These are phyloP conservation scores for Ramicandelaber brevisporus DNA, from an alignment of 192 early-diverging fungal species.

Conservation along the genomic window DNA sequence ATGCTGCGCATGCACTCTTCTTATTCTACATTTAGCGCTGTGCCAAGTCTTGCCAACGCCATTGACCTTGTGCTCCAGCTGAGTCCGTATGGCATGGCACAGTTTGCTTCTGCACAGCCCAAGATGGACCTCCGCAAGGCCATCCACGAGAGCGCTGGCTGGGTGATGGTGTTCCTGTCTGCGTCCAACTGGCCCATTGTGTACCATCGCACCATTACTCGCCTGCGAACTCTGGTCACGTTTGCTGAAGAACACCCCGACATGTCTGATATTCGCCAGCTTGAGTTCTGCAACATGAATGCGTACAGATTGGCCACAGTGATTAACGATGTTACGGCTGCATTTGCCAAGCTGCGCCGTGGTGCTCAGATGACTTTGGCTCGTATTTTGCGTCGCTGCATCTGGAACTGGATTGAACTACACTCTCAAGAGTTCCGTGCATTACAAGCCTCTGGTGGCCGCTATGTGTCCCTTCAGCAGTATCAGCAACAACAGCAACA, in stretches of 20 bases:
- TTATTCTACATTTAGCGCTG: too few relatives aligned
- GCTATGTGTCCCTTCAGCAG: conserved; percentile 23
- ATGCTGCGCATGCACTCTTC: too few relatives aligned
- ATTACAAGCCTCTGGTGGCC: conserved; percentile 12
- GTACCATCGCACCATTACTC: conserved; percentile 38
- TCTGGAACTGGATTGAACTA: conserved; percentile 74
- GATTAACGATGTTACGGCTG: conserved; percentile 18
- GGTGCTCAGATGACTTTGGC: conserved; percentile 50
- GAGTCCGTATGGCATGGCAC: too few relatives aligned
- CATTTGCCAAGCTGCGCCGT: conserved; percentile 26
- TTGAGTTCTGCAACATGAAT: conserved; percentile 70
- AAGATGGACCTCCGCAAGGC: conserved; percentile 17
- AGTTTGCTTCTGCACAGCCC: too few relatives aligned
- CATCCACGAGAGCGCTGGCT: conserved; percentile 58
- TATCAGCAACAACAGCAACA: conserved; percentile 5
- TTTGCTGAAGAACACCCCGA: conserved; percentile 40
- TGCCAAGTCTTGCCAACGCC: too few relatives aligned
- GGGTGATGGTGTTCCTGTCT: conserved; percentile 64
- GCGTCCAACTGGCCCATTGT: conserved; percentile 74
- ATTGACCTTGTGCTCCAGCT: too few relatives aligned
- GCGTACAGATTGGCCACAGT: conserved; percentile 37
- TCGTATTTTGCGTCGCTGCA: conserved; percentile 44
- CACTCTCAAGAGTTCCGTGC: conserved; percentile 6
- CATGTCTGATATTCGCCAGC: conserved; percentile 55
- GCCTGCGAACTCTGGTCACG: conserved; percentile 31